Conservation (phyloP, 1,139 yeast genomes). For the Pichia sp. region DNA sequence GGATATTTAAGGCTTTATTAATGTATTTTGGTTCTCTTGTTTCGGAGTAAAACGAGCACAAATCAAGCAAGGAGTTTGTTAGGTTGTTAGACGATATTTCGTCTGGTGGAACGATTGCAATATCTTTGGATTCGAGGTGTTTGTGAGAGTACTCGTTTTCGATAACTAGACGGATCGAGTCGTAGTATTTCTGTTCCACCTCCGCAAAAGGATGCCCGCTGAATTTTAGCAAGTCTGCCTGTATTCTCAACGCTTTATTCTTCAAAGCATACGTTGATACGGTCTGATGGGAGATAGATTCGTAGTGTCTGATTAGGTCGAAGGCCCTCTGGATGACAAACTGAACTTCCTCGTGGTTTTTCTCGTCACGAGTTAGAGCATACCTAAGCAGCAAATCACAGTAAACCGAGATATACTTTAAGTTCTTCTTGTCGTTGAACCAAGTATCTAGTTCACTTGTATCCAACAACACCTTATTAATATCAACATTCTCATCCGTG, state of each 20-base stretch:
- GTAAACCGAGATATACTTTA: slow-evolving; percentile 28
- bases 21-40: slow-evolving; percentile 22
- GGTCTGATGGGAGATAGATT: slow-evolving; percentile 9
- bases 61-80: slow-evolving; percentile 29
- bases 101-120: slow-evolving; percentile 25
- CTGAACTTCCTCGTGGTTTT: slow-evolving; percentile 16
- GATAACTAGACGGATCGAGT: slow-evolving; percentile 24
- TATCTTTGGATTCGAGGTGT: slow-evolving; percentile 14
- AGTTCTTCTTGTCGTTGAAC: slow-evolving; percentile 23
- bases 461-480: slow-evolving; percentile 17
- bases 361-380: slow-evolving; percentile 28
- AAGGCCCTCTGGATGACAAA: slow-evolving; percentile 23
- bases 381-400: slow-evolving; percentile 31
- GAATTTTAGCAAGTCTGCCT: slow-evolving; percentile 26
- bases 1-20: slow-evolving; percentile 24
- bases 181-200: slow-evolving; percentile 22
- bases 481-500: slow-evolving; percentile 15
- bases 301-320: slow-evolving; percentile 22
- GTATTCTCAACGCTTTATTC: slow-evolving; percentile 29
- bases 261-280: slow-evolving; percentile 28
- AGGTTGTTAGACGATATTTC: slow-evolving; percentile 24
- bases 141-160: slow-evolving; percentile 21
- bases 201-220: slow-evolving; percentile 14
- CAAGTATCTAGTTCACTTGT: slow-evolving; percentile 23
- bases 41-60: slow-evolving; percentile 28